These are phyloP conservation scores for Fraxinus albicans DNA, from an alignment of 305 asterid genomes.

Conservation along the genomic window DNA sequence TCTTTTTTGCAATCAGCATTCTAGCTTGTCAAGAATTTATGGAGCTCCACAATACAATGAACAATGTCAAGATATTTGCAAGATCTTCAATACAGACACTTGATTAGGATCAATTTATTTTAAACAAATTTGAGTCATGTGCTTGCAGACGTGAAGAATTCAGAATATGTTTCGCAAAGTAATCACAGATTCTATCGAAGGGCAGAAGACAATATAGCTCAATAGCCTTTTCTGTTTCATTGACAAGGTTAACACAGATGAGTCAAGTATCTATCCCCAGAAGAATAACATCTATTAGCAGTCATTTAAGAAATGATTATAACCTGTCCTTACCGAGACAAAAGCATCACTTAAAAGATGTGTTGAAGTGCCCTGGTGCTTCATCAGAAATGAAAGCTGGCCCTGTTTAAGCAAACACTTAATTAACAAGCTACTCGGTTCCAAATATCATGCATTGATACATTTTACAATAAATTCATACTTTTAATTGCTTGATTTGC, in stretches of 20 bases:
- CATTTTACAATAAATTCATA: slow-evolving; percentile 21
- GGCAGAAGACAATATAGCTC: background rate
- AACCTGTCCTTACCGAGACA: slow-evolving; percentile 42
- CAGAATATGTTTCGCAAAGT: background rate
- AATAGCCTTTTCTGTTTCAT: slow-evolving; percentile 5
- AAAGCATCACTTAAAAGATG: slow-evolving; percentile 29
- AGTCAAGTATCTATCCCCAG: background rate
- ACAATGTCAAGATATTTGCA: background rate
- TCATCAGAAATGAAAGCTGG: slow-evolving; percentile 69
- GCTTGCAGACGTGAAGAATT: background rate
- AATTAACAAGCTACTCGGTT: slow-evolving; percentile 22
- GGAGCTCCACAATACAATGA: slow-evolving; percentile 11
- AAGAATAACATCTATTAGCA: slow-evolving; percentile 15
- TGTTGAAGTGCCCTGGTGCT: slow-evolving; percentile 46
- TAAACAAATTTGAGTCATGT: background rate
- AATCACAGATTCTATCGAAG: background rate
- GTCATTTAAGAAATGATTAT: slow-evolving; percentile 11
- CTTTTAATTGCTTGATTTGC: slow-evolving; percentile 79
- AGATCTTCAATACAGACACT: background rate
- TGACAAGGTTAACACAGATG: background rate
- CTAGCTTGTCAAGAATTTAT: slow-evolving; percentile 3
- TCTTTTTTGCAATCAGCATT: background rate
- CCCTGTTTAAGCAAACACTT: slow-evolving; percentile 49
- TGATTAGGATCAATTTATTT: background rate
- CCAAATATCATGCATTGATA: slow-evolving; percentile 21